phyloP scores from a whole-genome alignment of 2,329 filamentous ascomycete species.

The Hymenoscyphus fructigenus region DNA sequence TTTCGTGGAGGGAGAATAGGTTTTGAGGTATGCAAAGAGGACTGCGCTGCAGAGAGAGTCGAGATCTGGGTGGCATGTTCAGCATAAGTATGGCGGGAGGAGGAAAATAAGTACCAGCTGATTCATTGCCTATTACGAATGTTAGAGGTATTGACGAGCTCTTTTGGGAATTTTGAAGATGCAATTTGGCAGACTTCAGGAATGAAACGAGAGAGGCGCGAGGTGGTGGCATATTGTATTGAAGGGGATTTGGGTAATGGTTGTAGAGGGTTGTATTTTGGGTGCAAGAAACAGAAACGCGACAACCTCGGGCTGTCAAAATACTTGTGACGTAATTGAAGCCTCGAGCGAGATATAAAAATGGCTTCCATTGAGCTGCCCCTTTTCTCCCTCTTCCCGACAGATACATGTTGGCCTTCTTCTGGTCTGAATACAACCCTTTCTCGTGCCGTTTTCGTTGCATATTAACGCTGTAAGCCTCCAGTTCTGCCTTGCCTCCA shows the following conservation, averaged over 20 bases:
- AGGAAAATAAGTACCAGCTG: conserved; percentile 50
- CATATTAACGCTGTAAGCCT: too few species aligned
- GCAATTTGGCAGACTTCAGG: conserved; percentile 49
- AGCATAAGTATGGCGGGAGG: background rate
- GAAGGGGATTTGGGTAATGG: background rate
- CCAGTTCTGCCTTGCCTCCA: too few species aligned
- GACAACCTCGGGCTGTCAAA: background rate
- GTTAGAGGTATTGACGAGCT: conserved; percentile 47
- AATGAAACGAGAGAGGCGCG: conserved; percentile 49
- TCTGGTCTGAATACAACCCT: too few species aligned
- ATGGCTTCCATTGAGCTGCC: too few species aligned
- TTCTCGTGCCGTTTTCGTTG: too few species aligned
- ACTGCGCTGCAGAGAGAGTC: conserved; percentile 77
- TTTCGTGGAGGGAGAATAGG: conserved; percentile 45
- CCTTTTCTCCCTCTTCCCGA: too few species aligned
- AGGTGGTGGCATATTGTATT: conserved; percentile 30
- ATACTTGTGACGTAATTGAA: background rate
- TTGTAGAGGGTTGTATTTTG: background rate
- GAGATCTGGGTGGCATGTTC: conserved; percentile 55
- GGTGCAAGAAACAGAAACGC: background rate
- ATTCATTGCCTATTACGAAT: conserved; percentile 67
- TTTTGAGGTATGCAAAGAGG: conserved; percentile 71
- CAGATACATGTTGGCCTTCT: too few species aligned
- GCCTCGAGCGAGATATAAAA: background rate
- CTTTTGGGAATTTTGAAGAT: conserved; percentile 45